Evolutionary conservation across 192 early-diverging fungal species (phyloP).

Genomic region (Radiomyces spectabilis): DNA sequence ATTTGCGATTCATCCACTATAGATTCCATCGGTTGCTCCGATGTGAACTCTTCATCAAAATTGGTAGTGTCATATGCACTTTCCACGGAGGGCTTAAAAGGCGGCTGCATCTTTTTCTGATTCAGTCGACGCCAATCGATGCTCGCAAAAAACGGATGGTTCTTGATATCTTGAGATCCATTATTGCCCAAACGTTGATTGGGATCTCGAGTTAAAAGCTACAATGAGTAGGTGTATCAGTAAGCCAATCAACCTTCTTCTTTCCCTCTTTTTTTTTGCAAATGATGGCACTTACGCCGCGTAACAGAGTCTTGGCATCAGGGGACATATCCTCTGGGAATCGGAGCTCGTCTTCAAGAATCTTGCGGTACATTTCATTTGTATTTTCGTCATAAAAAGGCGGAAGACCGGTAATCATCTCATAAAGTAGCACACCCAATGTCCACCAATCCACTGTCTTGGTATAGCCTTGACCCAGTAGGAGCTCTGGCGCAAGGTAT

Average conservation of each 20-base stretch:
- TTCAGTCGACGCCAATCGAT: constrained; percentile 89
- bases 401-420: constrained; percentile 84
- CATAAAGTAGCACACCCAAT: constrained; percentile 84
- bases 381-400: constrained; percentile 94
- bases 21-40: constrained; percentile 87
- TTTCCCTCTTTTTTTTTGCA: not conserved
- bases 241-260: not conserved
- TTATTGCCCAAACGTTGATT: constrained; percentile 75
- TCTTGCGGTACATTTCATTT: constrained; percentile 93
- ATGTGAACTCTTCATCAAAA: constrained; percentile 97
- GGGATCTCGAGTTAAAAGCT: constrained; percentile 76
- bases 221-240: not conserved
- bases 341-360: constrained; percentile 81
- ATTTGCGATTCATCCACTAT: constrained; percentile 74
- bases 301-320: constrained; percentile 57
- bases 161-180: constrained; percentile 88
- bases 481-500: constrained; percentile 90
- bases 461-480: constrained; percentile 80
- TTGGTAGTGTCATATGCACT: constrained; percentile 92
- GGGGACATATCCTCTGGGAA: constrained; percentile 70
- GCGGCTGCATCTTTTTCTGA: constrained; percentile 85
- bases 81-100: constrained; percentile 86
- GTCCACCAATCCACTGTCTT: constrained; percentile 99
- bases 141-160: constrained; percentile 87
- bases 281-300: constrained; percentile 35